Evolutionary conservation across 495 filamentous ascomycete genomes (phyloP), one percentile per base, ranked within the genome.

Genomic region (Aspergillus mulundensis): DNA sequence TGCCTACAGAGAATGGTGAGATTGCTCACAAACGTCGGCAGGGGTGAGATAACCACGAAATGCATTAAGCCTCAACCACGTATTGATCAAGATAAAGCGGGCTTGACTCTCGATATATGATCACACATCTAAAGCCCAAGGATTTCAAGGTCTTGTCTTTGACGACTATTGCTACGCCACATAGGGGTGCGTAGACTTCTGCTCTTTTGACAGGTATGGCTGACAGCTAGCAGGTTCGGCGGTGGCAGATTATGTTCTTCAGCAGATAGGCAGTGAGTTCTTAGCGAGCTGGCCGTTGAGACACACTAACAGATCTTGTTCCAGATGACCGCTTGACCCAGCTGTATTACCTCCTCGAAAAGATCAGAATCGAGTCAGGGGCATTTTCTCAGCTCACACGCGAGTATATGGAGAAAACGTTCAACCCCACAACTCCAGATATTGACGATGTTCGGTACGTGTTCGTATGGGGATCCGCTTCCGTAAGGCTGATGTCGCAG

Each of bases 51-150:
- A 25, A 50, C 42, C 39, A 55, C 32, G 23, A 16, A 43, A 10
- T 21, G 49, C 20, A 14, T 40, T 5, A 16, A 3, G n/a, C 1
- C 15, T 5, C 21, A 43, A 51, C 32, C 20, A 47, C n/a, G 39
- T 54, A 46, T 66, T 73, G 52, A 73, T 57, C 3, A 16, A 19
- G 5, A 28, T 36, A n/a, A 59, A 88, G 93, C 28, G 94, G 94
- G 4, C 80, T 97, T 41, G 94, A 96, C 71, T 85, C 90, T 12
- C 81, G 93, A 65, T 95, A 95, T 68, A 95, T 97, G 90, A 88
- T 97, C 59, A 91, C 88, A 50, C 79, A 77, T 41, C 75, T 96
- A 14, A 80, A 81, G 49, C 91, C 89, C 6, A 73, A 78, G 5
- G 79, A 85, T 30, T 87, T 94, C 44, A 82, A 86, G 56, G 84